Base-by-base conservation (phyloP, 768 basidiomycete genomes). In the Mycena rosella region DNA sequence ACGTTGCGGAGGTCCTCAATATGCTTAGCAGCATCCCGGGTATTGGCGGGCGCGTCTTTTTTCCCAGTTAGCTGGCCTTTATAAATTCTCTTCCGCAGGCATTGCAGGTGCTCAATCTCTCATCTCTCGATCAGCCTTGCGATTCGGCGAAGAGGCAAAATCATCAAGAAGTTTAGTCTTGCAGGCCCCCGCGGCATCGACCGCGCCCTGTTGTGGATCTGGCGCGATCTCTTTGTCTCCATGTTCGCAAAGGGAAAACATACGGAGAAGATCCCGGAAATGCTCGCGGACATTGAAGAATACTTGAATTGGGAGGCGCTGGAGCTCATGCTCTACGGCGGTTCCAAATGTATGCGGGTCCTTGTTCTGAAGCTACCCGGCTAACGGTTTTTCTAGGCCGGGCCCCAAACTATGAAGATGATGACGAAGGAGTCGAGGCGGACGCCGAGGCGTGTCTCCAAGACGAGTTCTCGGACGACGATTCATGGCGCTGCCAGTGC, bases 221-320 rank as follows among this genome's bases (percentile, higher is more conserved):
- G 87, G 86, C 78, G 86, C 8, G 91, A 92, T 66, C 80, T 91
- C 22, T 87, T 91, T 67, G 74, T 92, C 11, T 85, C 84, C 27
- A 77, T 91, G 75, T 82, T 88, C 10, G 83, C 84, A 0, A 77
- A 65, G 75, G 82, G 69, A 59, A 76, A 44, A 60, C 72, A 71
- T 65, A 74, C 49, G 70, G 73, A 78, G 45, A 67, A 70, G 54
- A 78, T 90, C 17, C 82, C 84, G 0, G 80, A 84, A 9, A 89
- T 91, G 84, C 76, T 91, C 24, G 78, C 82, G n/a, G 89, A 91
- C 63, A 86, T 91, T 54, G 87, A 88, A 40, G 67, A 78, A 20
- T 67, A 78, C 14, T 74, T 88, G 71, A 86, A 87, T 10, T 88
- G 89, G 85, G 74, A 73, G 5, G 78, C 85, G 17, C 74, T 92